Conservation (phyloP, 164 flowering plant genomes). For the grape (Vitis vinifera) region ASM3070453v1 NC_081814.1:9622501-9623000, state of each 20-base stretch:
- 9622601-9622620: not conserved
- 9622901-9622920: too few relatives aligned
- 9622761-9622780: too few relatives aligned
- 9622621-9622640: conserved; percentile 90
- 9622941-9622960: too few relatives aligned
- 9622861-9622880: too few relatives aligned
- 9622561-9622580: not conserved
- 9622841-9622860: too few relatives aligned
- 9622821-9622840: not conserved
- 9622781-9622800: not conserved
- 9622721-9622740: not conserved
- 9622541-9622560: not conserved
- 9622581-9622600: not conserved
- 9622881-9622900: too few relatives aligned
- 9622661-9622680: conserved; percentile 78
- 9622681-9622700: conserved; percentile 73
- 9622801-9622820: not conserved
- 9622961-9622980: too few relatives aligned
- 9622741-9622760: not conserved
- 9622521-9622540: too few relatives aligned
- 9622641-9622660: conserved; percentile 85
- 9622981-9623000: too few relatives aligned
- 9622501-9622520: too few relatives aligned
- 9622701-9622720: conserved; percentile 32
- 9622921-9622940: too few relatives aligned